Conservation (phyloP, 306 rosid genomes). For the Purshia tridentata region DNA sequence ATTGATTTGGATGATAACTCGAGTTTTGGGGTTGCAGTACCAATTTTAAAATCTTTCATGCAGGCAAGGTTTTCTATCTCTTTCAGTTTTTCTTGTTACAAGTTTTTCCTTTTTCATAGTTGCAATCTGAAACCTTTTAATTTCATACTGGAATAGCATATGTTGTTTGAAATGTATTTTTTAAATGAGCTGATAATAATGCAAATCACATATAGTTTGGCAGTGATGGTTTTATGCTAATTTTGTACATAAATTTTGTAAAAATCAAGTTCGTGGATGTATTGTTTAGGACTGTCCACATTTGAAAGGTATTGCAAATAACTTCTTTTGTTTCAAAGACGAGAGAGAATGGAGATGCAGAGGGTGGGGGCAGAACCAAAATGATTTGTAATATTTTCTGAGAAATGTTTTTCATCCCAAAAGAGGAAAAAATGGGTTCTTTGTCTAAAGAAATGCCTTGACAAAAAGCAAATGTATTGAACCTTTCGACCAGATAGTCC, state of each 20-base stretch:
- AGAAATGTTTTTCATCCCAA: too few relatives aligned
- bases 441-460: too few relatives aligned
- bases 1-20: constrained; percentile 77
- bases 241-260: background rate
- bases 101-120: constrained; percentile 1
- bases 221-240: background rate
- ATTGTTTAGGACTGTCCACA: background rate
- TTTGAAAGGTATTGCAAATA: too few relatives aligned
- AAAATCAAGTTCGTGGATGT: background rate
- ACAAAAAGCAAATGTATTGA: too few relatives aligned
- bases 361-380: background rate
- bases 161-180: background rate
- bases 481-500: too few relatives aligned
- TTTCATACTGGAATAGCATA: background rate
- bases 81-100: constrained; percentile 8
- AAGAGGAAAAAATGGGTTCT: too few relatives aligned
- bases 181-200: background rate
- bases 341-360: background rate
- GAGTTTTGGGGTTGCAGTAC: constrained; percentile 88
- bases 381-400: background rate
- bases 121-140: background rate
- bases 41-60: constrained; percentile 89
- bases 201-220: background rate
- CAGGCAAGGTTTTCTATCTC: constrained; percentile 52
- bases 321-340: background rate